phyloP scores from a whole-genome alignment of 306 rosid species.

The Glycine tomentella region DNA sequence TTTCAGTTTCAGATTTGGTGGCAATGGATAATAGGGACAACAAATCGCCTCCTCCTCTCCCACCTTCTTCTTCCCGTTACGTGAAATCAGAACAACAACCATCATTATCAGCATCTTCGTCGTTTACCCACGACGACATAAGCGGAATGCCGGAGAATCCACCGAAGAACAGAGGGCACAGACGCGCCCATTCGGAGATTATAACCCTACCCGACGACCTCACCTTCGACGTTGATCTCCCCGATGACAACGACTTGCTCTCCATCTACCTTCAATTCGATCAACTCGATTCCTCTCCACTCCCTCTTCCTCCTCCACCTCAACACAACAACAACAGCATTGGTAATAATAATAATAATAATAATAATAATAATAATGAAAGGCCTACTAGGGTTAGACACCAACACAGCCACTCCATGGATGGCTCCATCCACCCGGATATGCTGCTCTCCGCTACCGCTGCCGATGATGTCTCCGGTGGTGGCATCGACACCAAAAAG shows the following conservation, averaged over 20 bases:
- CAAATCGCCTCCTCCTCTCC: too few relatives aligned
- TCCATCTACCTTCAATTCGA: conserved; percentile 44
- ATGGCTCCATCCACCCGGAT: conserved; percentile 74
- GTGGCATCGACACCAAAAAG: background rate
- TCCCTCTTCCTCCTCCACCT: too few relatives aligned
- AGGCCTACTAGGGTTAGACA: conserved; percentile 54
- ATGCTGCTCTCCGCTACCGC: conserved; percentile 53
- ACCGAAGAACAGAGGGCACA: conserved; percentile 71
- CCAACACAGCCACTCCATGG: conserved; percentile 90
- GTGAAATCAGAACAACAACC: too few relatives aligned
- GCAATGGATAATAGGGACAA: too few relatives aligned
- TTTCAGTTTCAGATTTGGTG: too few relatives aligned
- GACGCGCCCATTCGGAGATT: conserved; percentile 89
- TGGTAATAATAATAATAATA: too few relatives aligned
- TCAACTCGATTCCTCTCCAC: too few relatives aligned
- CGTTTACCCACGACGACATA: conserved; percentile 76
- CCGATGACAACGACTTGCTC: conserved; percentile 62
- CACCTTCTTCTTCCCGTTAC: too few relatives aligned
- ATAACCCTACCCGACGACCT: conserved; percentile 81
- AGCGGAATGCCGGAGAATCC: conserved; percentile 84
- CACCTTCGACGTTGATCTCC: conserved; percentile 62
- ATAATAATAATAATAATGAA: too few relatives aligned
- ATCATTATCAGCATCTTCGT: background rate
- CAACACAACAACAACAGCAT: too few relatives aligned
- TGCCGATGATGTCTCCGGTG: too few relatives aligned